Evolutionary conservation across 2,329 filamentous ascomycete genomes (phyloP), one percentile per base, ranked within the genome.

Genomic region (Hypoxylon sp.): DNA sequence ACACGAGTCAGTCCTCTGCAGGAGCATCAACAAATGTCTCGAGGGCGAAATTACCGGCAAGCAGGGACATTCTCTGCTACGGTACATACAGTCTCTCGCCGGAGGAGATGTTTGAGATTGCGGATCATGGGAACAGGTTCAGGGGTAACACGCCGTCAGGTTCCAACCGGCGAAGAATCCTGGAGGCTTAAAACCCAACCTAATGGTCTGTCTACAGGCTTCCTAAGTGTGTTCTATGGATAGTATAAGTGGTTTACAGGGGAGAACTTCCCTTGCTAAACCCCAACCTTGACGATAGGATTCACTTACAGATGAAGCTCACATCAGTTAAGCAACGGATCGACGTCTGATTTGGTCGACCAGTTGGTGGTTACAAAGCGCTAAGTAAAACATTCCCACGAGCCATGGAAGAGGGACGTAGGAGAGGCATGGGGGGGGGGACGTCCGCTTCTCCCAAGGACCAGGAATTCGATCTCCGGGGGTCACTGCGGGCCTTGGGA

Each of bases 141-240:
- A 61, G 58, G 58, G 61, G 61, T 61, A 63, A 51, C 50, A 10
- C 52, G 48, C 51, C 42, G 58, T 56, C 37, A 18, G 18, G 43
- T 58, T 40, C 58, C 58, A 61, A 60, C 60, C 46, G 45, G 51
- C 23, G 48, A 41, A 17, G 21, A 29, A 55, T 18, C 35, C 29
- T 48, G 40, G 24, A 41, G 27, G 31, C 21, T 46, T 46, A 18
- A 10, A 37, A 26, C 18, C 31, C 41, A 20, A 38, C 18, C n/a
- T 38, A 46, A 35, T 47, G 33, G 38, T 27, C 41, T 45, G 27
- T 29, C 45, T 48, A 43, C 48, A 62, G 15, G 31, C 24, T 47
- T 33, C 10, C 9, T 35, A 15, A 13, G 17, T 10, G 15, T 17
- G 15, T 35, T 35, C 31, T 33, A 33, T 33, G 31, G 31, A 33